These are phyloP conservation scores for Pyrus bretschneideri DNA, from an alignment of 306 rosid genomes.

Conservation along the genomic window DNA sequence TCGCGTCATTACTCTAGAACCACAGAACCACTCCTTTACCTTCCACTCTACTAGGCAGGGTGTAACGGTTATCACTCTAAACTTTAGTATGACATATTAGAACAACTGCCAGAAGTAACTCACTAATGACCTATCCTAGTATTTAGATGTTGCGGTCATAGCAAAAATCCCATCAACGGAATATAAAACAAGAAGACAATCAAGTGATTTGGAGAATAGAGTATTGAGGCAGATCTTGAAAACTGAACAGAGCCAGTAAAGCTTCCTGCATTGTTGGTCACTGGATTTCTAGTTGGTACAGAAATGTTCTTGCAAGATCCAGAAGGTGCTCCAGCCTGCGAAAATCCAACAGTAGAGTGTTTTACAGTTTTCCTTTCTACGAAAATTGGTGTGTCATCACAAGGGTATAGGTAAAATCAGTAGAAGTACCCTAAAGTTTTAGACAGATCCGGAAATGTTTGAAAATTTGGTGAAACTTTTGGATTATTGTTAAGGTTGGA, in stretches of 20 bases:
- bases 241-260: constrained; percentile 89
- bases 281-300: constrained; percentile 44
- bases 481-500: not conserved
- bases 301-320: constrained; percentile 83
- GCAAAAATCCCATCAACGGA: constrained; percentile 33
- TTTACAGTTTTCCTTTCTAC: not conserved
- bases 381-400: not conserved
- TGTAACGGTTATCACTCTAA: constrained; percentile 16
- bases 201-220: constrained; percentile 28
- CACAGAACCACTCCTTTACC: constrained; percentile 26
- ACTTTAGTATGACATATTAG: constrained; percentile 25
- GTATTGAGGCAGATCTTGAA: constrained; percentile 47
- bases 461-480: not conserved
- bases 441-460: not conserved
- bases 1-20: constrained; percentile 33
- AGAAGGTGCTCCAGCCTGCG: constrained; percentile 75
- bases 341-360: constrained; percentile 22
- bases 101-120: constrained; percentile 36
- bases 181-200: constrained; percentile 34
- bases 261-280: constrained; percentile 57
- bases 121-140: constrained; percentile 18
- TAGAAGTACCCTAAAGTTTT: not conserved
- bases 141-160: constrained; percentile 19
- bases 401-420: not conserved
- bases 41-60: constrained; percentile 28